Base-by-base conservation (phyloP, 805 yeast genomes). In the Metschnikowia continentalis region DNA sequence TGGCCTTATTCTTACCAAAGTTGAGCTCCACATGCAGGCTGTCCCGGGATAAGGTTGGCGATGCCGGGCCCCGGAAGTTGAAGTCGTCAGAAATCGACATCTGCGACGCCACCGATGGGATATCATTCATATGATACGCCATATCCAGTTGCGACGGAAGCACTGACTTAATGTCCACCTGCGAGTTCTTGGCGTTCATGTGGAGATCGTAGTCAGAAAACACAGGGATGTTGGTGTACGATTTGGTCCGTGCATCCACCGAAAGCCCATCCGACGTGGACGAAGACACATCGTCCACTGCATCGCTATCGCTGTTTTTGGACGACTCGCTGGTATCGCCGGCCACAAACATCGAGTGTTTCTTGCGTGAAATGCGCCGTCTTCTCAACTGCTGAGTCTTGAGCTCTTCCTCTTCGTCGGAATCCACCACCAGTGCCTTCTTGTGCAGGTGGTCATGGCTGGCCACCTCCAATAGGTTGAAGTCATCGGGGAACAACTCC, bases 401-500 rank as follows among this genome's bases (percentile, higher is more conserved):
- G 35, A 62, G 49, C 54, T 78, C 82, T 57, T 79, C 82, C 54
- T 76, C 74, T 52, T 75, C 79, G 50, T 79, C 83, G 50, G 76
- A 72, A 51, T 72, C 72, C 37, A 63, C 60, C 13, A 10, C 17
- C 40, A 17, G 23, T 40, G 61, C 64, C 15, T 52, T 54, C 32
- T 63, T 54, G 46, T 69, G 69, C 53, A 68, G 58, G 43, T 66
- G 64, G 52, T 76, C 72, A n/a, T 47, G 32, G 47, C 55, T 54
- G 53, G 74, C 76, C 54, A 76, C 65, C 50, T 78, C 78, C 47
- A 77, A 66, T 52, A 80, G 66, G 56, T 85, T 85, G 63, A 91
- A 88, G 68, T 91, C 97, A 41, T 70, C 65, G 4, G 96, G 92
- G 76, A 83, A 91, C 49, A 94, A 68, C 61, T 84, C 80, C 4